Evolutionary conservation across 2,329 filamentous ascomycete genomes (phyloP).

Genomic region (Claviceps citrina): DNA sequence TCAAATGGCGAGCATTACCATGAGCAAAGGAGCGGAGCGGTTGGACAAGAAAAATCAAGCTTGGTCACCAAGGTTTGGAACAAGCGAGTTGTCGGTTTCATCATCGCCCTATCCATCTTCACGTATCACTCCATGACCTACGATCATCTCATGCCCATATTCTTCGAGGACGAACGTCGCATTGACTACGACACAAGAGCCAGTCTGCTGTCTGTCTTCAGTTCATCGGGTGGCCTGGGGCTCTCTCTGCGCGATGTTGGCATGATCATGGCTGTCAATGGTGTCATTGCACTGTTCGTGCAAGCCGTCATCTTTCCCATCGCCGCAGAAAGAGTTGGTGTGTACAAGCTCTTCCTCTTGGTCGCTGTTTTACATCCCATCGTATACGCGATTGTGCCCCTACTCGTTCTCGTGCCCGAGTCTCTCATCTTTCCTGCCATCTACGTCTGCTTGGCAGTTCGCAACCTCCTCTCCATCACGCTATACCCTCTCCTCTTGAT

Average conservation of each 20-base stretch:
- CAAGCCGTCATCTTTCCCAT: conserved; percentile 47
- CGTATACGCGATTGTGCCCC: conserved; percentile 44
- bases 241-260: conserved; percentile 48
- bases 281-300: conserved; percentile 41
- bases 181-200: conserved; percentile 21
- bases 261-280: conserved; percentile 43
- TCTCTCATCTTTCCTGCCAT: conserved; percentile 38
- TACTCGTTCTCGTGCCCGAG: conserved; percentile 39
- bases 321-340: conserved; percentile 41
- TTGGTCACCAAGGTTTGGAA: conserved; percentile 30
- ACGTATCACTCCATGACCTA: conserved; percentile 93
- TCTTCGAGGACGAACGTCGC: conserved; percentile 62
- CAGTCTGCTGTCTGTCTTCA: conserved; percentile 28
- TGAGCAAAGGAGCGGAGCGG: conserved; percentile 17
- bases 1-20: conserved; percentile 31
- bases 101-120: conserved; percentile 74
- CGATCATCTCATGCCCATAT: conserved; percentile 83
- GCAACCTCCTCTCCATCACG: conserved; percentile 46
- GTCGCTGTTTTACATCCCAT: conserved; percentile 46
- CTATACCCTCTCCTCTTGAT: conserved; percentile 53
- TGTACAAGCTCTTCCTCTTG: conserved; percentile 42
- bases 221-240: conserved; percentile 46
- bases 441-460: conserved; percentile 40
- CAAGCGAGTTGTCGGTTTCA: conserved; percentile 55
- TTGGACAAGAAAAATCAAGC: conserved; percentile 18